Evolutionary conservation across 2,329 filamentous ascomycete genomes (phyloP), one percentile per base, ranked within the genome.

Genomic region (Cladosporium sp.): DNA sequence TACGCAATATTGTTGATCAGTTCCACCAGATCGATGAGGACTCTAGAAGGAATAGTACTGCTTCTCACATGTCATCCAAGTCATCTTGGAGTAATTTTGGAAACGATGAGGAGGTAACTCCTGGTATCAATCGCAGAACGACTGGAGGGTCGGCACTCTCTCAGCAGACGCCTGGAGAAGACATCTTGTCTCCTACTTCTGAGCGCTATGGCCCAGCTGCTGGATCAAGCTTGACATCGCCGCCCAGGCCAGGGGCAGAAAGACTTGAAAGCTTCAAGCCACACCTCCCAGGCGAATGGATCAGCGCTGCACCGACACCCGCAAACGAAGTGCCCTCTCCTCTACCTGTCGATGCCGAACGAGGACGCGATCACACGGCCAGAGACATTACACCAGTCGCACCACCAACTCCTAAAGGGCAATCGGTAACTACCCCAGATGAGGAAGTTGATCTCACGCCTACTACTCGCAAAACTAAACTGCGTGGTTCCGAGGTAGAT

Each of bases 241-340:
- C 54, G 13, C 28, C 42, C 17, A 57, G 54, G 39, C 54, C 54
- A 34, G 45, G 22, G 25, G 24, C 54, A n/a, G 47, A 50, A 20
- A 57, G 54, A 22, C 48, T 51, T 10, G 49, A 58, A 4, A 79
- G 76, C 59, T 83, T 82, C 62, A 72, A 76, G 55, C 80, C 80
- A 13, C 73, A 78, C 54, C 66, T 82, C 32, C 80, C 80, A 37
- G 80, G 80, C 20, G 77, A 77, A 53, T 82, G 80, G 80, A 75
- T 80, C 53, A 82, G 80, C 32, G 78, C 73, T 59, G 72, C 73
- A 2, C 75, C 75, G 6, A 75, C 72, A 28, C 68, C 71, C 34
- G 73, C 70, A 6, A 67, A 69, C n/a, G 71, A 74, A n/a, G 66
- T 60, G 22, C 67, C 67, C 12, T 62, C 70, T 15, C 57, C 56